A percentile compares a stretch with the other conserved stretches of the same genome.
phyloP scores from a whole-genome alignment of 495 filamentous ascomycete species.

The Jackrogersella minutella region DNA sequence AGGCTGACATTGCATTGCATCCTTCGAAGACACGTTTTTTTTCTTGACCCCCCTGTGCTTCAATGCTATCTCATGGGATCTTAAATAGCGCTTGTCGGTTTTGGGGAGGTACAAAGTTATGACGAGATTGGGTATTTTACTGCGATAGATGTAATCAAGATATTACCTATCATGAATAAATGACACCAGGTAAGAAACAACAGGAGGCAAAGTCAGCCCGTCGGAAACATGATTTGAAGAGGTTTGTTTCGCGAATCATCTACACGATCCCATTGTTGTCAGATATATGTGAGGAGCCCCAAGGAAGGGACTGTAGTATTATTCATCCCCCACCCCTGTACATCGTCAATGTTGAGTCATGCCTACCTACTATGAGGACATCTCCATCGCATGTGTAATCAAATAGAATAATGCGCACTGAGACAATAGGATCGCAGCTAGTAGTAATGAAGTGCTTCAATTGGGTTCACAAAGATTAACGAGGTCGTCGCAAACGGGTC shows the following conservation, averaged over 20 bases:
- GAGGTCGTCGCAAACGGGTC: not conserved
- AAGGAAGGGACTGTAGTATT: not conserved
- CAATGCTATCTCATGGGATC: not conserved
- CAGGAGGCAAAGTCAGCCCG: not conserved
- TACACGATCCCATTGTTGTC: not conserved
- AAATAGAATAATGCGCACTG: slow-evolving; percentile 10
- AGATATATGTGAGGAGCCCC: slow-evolving; percentile 4
- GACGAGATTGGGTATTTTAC: not conserved
- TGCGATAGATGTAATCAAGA: not conserved
- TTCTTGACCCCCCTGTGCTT: not conserved
- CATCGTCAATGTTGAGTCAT: slow-evolving; percentile 21
- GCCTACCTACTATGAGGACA: not conserved
- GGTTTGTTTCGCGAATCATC: not conserved
- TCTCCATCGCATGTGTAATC: slow-evolving; percentile 5
- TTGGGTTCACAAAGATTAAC: not conserved
- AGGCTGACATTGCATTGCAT: slow-evolving; percentile 35
- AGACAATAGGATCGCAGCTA: not conserved
- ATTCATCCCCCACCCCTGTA: slow-evolving; percentile 14
- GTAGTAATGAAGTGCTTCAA: not conserved
- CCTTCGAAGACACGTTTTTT: slow-evolving; percentile 19
- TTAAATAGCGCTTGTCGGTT: not conserved
- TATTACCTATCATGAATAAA: not conserved
- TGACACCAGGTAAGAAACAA: not conserved
- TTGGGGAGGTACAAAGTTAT: slow-evolving; percentile 8
- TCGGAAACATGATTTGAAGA: not conserved